These are phyloP conservation scores for Sugiyamaella grinbergsii DNA, from an alignment of 1,139 yeast genomes.

Conservation along the genomic window DNA sequence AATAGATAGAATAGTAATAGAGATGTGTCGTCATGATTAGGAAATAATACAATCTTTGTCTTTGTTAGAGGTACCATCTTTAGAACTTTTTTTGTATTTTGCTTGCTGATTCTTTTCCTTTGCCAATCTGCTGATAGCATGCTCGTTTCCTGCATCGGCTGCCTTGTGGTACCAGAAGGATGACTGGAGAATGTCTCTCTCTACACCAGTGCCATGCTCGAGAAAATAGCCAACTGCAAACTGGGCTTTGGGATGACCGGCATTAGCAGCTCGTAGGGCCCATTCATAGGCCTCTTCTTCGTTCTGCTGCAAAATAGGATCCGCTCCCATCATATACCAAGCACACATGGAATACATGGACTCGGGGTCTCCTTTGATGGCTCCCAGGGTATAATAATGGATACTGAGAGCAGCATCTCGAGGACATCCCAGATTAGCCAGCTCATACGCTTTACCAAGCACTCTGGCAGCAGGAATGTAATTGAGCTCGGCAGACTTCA, in stretches of 20 bases:
- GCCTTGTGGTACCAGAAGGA: constrained; percentile 77
- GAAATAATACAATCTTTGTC: constrained; percentile 47
- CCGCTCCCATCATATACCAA: constrained; percentile 92
- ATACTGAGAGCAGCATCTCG: constrained; percentile 84
- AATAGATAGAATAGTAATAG: not conserved
- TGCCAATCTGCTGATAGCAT: constrained; percentile 51
- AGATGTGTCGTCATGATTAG: constrained; percentile 7
- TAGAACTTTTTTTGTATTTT: constrained; percentile 23
- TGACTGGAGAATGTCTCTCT: constrained; percentile 57
- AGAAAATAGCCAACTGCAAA: constrained; percentile 81
- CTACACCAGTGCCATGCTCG: constrained; percentile 88
- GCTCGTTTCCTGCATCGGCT: constrained; percentile 69
- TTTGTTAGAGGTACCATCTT: constrained; percentile 26
- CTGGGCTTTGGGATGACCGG: constrained; percentile 80
- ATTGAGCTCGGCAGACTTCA: constrained; percentile 88
- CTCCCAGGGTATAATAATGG: constrained; percentile 91
- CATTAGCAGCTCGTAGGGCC: constrained; percentile 84
- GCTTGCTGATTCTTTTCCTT: constrained; percentile 29
- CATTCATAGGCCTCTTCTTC: constrained; percentile 90
- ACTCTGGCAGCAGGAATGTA: constrained; percentile 78
- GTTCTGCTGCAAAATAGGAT: constrained; percentile 75
- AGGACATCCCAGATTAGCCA: constrained; percentile 73
- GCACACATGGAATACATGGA: constrained; percentile 95
- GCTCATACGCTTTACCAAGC: constrained; percentile 81
- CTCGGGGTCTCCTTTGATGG: constrained; percentile 81